These are phyloP conservation scores for Lentinula guzmanii DNA, from an alignment of 768 basidiomycete genomes.

Conservation along the genomic window DNA sequence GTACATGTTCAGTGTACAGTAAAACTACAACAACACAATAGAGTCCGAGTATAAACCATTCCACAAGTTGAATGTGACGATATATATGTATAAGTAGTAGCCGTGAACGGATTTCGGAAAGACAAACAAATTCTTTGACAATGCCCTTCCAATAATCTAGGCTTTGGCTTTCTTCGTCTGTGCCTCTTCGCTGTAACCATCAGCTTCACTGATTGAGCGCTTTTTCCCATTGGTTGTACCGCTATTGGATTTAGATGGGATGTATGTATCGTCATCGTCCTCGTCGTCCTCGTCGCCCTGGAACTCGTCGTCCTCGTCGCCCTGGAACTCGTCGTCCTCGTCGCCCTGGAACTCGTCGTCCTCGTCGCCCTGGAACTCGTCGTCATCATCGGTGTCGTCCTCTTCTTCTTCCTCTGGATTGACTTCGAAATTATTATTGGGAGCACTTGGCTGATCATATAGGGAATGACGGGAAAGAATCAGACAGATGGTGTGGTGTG, in stretches of 20 bases:
- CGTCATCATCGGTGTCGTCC: background rate
- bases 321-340: background rate
- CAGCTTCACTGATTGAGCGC: background rate
- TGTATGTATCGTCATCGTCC: background rate
- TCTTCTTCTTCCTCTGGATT: background rate
- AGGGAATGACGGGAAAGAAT: background rate
- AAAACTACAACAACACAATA: background rate
- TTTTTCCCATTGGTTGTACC: background rate
- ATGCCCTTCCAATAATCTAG: background rate
- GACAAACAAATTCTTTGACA: no score
- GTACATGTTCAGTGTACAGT: background rate
- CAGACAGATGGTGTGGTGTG: background rate
- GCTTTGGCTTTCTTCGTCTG: slow-evolving; percentile 4
- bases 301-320: background rate
- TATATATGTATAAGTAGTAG: background rate
- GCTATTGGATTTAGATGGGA: background rate
- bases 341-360: background rate
- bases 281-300: background rate
- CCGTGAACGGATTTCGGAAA: no score
- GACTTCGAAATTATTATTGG: background rate
- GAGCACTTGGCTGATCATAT: background rate
- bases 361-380: background rate
- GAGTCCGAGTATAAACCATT: background rate
- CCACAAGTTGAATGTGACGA: background rate
- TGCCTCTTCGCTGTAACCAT: background rate